These are phyloP conservation scores for Zangia roseola DNA, from an alignment of 768 basidiomycete species.

Conservation along the genomic window DNA sequence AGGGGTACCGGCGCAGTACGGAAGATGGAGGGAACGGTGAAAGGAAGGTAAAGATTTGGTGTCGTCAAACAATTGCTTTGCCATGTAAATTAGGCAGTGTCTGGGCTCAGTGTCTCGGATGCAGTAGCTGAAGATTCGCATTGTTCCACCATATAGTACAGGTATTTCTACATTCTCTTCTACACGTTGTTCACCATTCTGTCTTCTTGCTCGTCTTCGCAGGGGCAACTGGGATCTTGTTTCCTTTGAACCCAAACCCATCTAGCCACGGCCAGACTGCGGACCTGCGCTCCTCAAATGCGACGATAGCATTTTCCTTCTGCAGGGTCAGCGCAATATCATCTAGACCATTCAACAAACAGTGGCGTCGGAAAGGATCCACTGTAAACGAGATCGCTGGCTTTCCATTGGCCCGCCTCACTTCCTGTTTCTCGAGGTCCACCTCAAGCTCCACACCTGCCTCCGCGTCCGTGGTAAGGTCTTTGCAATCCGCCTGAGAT, in stretches of 20 bases:
- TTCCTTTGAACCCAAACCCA: constrained; percentile 86
- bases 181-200: constrained; percentile 59
- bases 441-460: constrained; percentile 76
- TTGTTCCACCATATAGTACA: neutral
- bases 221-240: constrained; percentile 60
- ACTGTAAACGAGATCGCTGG: constrained; percentile 71
- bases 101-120: constrained; percentile 13
- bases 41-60: neutral
- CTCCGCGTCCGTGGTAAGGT: constrained; percentile 75
- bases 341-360: constrained; percentile 93
- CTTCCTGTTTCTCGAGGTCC: constrained; percentile 79
- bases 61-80: constrained; percentile 2
- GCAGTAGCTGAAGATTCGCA: constrained; percentile 14
- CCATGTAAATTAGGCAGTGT: constrained; percentile 12
- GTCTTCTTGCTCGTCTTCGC: constrained; percentile 47
- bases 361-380: constrained; percentile 91
- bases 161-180: neutral
- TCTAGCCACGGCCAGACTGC: constrained; percentile 94
- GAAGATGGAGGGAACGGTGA: constrained; percentile 1
- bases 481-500: constrained; percentile 66
- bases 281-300: constrained; percentile 78
- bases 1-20: neutral
- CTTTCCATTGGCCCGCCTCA: constrained; percentile 73
- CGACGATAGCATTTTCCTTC: constrained; percentile 64
- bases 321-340: constrained; percentile 95